A percentile compares a stretch with the other conserved stretches of the same genome.
Evolutionary conservation across 108 stramenopile species (phyloP).

Genomic region (Cylindrotheca closterium): DNA sequence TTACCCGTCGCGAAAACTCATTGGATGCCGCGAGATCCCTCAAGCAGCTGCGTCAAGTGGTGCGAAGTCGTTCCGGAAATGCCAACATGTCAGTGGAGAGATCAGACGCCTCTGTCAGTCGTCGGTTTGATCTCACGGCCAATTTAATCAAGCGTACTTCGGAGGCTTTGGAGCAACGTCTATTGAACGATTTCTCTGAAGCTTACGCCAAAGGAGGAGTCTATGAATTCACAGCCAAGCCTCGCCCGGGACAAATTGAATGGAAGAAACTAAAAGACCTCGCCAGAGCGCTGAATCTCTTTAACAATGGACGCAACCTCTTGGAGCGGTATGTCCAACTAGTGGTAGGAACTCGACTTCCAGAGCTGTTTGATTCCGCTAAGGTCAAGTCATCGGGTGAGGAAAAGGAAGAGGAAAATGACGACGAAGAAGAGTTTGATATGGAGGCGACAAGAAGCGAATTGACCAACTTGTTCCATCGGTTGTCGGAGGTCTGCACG

Average conservation of each 20-base stretch:
- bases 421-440: conserved; percentile 58
- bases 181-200: conserved; percentile 65
- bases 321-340: conserved; percentile 77
- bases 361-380: conserved; percentile 61
- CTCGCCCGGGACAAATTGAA: conserved; percentile 56
- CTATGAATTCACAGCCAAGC: conserved; percentile 70
- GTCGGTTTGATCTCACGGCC: conserved; percentile 77
- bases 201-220: conserved; percentile 67
- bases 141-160: conserved; percentile 68
- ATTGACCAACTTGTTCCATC: conserved; percentile 79
- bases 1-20: conserved; percentile 64
- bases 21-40: conserved; percentile 72
- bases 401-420: conserved; percentile 34
- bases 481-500: conserved; percentile 78
- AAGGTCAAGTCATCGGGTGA: conserved; percentile 20
- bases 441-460: conserved; percentile 70
- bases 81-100: conserved; percentile 22
- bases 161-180: conserved; percentile 65
- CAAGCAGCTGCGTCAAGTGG: conserved; percentile 72
- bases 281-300: conserved; percentile 66
- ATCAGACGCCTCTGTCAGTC: conserved; percentile 34
- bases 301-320: conserved; percentile 70
- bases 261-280: conserved; percentile 69
- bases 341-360: conserved; percentile 73
- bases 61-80: conserved; percentile 60